phyloP scores from a whole-genome alignment of 2,329 filamentous ascomycete species.

The Hymenoscyphus fructigenus region DNA sequence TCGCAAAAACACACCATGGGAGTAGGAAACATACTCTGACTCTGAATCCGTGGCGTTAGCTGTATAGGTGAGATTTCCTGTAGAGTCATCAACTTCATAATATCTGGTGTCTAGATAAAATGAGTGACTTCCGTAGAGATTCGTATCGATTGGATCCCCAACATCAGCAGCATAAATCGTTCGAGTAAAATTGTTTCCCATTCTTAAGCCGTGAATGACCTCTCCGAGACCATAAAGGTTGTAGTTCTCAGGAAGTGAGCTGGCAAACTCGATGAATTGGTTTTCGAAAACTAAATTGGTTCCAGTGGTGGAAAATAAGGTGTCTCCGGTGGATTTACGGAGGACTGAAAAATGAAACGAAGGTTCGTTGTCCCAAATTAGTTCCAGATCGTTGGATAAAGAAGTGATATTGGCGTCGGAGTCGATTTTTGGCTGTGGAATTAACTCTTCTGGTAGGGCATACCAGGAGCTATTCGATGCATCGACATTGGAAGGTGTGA shows the following conservation, averaged over 20 bases:
- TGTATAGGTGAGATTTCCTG: conserved; percentile 51
- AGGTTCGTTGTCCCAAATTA: conserved; percentile 52
- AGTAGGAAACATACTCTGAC: conserved; percentile 61
- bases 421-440: conserved; percentile 43
- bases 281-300: conserved; percentile 69
- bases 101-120: conserved; percentile 81
- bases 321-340: conserved; percentile 59
- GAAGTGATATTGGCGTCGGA: conserved; percentile 39
- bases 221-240: conserved; percentile 77
- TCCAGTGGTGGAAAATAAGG: conserved; percentile 66
- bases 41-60: conserved; percentile 53
- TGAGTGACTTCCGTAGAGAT: conserved; percentile 69
- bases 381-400: conserved; percentile 53
- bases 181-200: conserved; percentile 72
- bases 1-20: conserved; percentile 75
- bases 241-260: conserved; percentile 65
- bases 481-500: conserved; percentile 63
- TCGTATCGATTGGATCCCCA: conserved; percentile 59
- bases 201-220: conserved; percentile 66
- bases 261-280: conserved; percentile 74
- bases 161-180: conserved; percentile 68
- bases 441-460: conserved; percentile 60
- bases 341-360: conserved; percentile 69
- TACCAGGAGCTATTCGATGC: conserved; percentile 65
- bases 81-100: conserved; percentile 53